Evolutionary conservation across 441 rosid genomes (phyloP).

Genomic region (Rhodomyrtus psidioides): DNA sequence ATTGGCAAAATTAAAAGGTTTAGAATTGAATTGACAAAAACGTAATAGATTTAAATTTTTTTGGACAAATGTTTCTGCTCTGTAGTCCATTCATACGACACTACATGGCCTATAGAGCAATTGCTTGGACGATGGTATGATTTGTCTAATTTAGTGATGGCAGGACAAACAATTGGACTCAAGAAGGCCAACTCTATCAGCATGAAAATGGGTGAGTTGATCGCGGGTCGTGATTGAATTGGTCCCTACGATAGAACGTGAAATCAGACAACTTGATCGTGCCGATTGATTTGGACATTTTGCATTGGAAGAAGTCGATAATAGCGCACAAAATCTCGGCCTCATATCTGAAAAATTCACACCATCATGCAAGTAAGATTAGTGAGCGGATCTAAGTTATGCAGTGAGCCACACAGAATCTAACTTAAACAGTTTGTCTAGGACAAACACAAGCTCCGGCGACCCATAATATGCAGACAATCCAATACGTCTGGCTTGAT

Average conservation of each 20-base stretch:
- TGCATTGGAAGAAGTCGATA: neutral
- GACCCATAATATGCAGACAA: neutral
- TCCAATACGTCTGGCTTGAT: too few species aligned
- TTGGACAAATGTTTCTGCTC: too few species aligned
- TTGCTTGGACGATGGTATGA: too few species aligned
- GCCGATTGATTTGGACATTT: neutral
- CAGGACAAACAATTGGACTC: neutral
- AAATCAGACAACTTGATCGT: neutral
- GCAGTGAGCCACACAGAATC: neutral
- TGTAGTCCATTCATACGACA: too few species aligned
- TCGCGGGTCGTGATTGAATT: neutral
- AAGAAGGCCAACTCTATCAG: neutral
- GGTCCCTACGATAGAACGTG: too few species aligned
- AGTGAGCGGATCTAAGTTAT: neutral
- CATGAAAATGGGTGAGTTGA: neutral
- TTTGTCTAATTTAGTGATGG: neutral
- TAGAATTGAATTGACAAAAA: too few species aligned
- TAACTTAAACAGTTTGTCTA: rapidly evolving
- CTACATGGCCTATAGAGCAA: too few species aligned
- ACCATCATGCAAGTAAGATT: neutral
- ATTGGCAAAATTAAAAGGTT: too few species aligned
- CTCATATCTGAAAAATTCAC: neutral
- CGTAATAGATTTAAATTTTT: too few species aligned
- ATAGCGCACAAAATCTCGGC: neutral
- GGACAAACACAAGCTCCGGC: rapidly evolving